Base-by-base conservation (phyloP, 2,329 filamentous ascomycete genomes). In the Neoarthrinium moseri region DNA sequence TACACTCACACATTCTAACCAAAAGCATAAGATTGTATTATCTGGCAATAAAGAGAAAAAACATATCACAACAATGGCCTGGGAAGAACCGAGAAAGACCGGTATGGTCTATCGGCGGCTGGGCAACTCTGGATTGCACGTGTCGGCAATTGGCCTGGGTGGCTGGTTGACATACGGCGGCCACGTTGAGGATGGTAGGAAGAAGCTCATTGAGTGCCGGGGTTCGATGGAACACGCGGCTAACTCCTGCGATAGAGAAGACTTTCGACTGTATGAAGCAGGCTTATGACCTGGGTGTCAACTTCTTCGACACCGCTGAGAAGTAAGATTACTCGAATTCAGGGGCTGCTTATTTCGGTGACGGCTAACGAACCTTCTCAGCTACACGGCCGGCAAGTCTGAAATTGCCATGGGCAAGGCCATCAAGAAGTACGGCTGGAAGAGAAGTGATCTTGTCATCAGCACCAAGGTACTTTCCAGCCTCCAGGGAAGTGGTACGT, bases 141-240 rank as follows among this genome's bases (percentile, higher is more conserved):
- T 91, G 26, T 90, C 86, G 22, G 77, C 82, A 36, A 85, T 91
- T 51, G 84, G 83, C 2, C 73, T 91, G 3, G 87, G 83, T 48
- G 80, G 83, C 54, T 85, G 83, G 84, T 73, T 91, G 43, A 90
- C 87, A 1, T 89, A 88, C 54, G 87, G 87, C 44, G 86, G 85
- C 15, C 83, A 88, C 55, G 82, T 89, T 23, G 81, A 84, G 45
- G 78, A 82, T 60, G 80, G 83, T 83, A 46, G 29, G 47, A 39
- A 12, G 6, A 11, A 12, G n/a, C n/a, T 18, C 10, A 6, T 5
- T 41, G 18, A 7, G 17, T 20, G 21, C 21, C 22, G n/a, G 8
- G 11, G 6, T 10, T 6, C 5, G 6, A 22, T 13, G 18, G 36
- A 15, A 15, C 11, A 37, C 5, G 32, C 33, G 18, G 22, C 44